Evolutionary conservation across 2,329 filamentous ascomycete species (phyloP).

Genomic region (Penicillium olsonii): DNA sequence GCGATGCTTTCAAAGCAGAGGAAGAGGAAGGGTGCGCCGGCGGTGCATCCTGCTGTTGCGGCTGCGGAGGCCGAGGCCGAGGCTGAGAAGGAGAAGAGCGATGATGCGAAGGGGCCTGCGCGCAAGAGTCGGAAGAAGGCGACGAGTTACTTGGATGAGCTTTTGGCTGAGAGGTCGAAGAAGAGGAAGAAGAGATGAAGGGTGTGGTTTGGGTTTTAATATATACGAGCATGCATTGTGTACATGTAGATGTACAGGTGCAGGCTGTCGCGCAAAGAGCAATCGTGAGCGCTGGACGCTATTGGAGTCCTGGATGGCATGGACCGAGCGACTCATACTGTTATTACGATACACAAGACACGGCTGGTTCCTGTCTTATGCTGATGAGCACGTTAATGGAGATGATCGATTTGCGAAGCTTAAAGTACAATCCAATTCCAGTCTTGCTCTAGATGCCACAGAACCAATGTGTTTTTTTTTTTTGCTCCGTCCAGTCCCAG

Average conservation of each 20-base stretch:
- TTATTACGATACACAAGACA: too few relatives aligned
- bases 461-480: conserved; percentile 21
- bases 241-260: too few relatives aligned
- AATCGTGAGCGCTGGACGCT: not conserved
- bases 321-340: too few relatives aligned
- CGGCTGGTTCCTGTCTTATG: too few relatives aligned
- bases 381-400: not conserved
- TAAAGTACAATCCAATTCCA: conserved; percentile 26
- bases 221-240: too few relatives aligned
- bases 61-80: not conserved
- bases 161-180: conserved; percentile 48
- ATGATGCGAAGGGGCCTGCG: conserved; percentile 7
- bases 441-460: conserved; percentile 25
- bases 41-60: conserved; percentile 3
- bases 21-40: conserved; percentile 16
- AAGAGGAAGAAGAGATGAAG: conserved; percentile 54
- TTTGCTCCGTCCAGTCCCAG: conserved; percentile 27
- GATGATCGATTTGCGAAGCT: conserved; percentile 11
- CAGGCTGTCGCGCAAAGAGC: too few relatives aligned
- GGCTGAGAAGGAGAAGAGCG: not conserved
- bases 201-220: too few relatives aligned
- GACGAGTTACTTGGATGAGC: conserved; percentile 57
- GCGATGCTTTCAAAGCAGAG: conserved; percentile 38
- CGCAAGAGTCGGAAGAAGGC: conserved; percentile 41
- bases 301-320: not conserved